Conservation (phyloP, 139 green algal genomes). For the Volvox africanus region DNA sequence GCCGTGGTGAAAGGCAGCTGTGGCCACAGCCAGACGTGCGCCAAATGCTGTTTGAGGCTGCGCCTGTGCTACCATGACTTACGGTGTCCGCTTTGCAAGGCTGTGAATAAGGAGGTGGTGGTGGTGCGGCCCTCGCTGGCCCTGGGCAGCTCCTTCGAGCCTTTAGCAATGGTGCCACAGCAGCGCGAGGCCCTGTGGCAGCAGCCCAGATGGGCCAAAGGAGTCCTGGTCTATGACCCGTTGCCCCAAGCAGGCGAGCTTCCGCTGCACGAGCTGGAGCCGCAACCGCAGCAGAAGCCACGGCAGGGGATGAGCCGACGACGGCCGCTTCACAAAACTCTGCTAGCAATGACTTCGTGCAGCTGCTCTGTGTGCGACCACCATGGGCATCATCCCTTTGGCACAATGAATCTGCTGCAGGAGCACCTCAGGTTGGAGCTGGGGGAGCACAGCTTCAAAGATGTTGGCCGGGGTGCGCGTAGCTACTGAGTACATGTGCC, state of each 20-base stretch:
- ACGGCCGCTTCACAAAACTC: slow-evolving; percentile 20
- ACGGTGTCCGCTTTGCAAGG: slow-evolving; percentile 83
- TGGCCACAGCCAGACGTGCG: slow-evolving; percentile 66
- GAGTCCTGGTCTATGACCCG: slow-evolving; percentile 49
- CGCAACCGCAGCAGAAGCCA: not conserved
- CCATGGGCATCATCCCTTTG: slow-evolving; percentile 54
- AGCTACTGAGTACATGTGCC: too few relatives aligned
- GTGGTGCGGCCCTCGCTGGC: slow-evolving; percentile 60
- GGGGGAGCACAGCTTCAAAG: not conserved
- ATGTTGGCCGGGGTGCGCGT: too few relatives aligned
- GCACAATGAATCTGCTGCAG: slow-evolving; percentile 57
- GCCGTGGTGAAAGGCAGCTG: slow-evolving; percentile 66
- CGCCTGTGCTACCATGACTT: slow-evolving; percentile 75
- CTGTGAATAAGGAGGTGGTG: slow-evolving; percentile 66
- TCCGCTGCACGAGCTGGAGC: too few relatives aligned
- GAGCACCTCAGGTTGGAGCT: slow-evolving; percentile 41
- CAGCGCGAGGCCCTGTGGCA: slow-evolving; percentile 45
- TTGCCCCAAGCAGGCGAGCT: too few relatives aligned
- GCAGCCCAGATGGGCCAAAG: slow-evolving; percentile 48
- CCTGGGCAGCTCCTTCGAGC: not conserved
- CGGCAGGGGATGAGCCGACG: not conserved
- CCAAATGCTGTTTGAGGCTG: slow-evolving; percentile 73
- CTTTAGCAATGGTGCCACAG: not conserved
- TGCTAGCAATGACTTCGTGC: slow-evolving; percentile 59
- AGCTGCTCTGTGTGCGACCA: slow-evolving; percentile 71